Percentiles rank a stretch among this genome's conserved stretches.
These are phyloP conservation scores for Lantana camara DNA, from an alignment of 257 asterid genomes.

Conservation along the genomic window DNA sequence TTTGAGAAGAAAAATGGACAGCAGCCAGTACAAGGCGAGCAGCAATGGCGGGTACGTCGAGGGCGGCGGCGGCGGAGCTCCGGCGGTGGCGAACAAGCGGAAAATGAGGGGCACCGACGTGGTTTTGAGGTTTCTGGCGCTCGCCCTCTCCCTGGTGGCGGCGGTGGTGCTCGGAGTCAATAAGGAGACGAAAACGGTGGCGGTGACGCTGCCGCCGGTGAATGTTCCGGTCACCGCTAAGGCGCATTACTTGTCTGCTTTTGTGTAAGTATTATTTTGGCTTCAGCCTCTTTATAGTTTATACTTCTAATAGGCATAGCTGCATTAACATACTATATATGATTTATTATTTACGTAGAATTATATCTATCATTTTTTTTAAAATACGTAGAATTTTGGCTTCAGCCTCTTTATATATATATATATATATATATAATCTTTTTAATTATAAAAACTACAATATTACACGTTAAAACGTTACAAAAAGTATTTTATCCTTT, in stretches of 20 bases:
- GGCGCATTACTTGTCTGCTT: slow-evolving; percentile 64
- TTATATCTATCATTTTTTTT: too few relatives aligned
- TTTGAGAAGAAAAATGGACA: slow-evolving; percentile 32
- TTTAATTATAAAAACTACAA: too few relatives aligned
- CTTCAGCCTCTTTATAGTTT: background rate
- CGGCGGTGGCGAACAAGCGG: slow-evolving; percentile 44
- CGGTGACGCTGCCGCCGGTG: slow-evolving; percentile 57
- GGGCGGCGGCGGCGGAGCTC: too few relatives aligned
- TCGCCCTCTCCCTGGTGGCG: slow-evolving; percentile 47
- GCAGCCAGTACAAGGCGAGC: slow-evolving; percentile 24
- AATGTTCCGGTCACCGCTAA: slow-evolving; percentile 56
- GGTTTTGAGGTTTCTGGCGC: slow-evolving; percentile 54
- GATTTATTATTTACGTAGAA: background rate
- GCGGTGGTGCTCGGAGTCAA: slow-evolving; percentile 60
- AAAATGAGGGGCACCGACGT: slow-evolving; percentile 43
- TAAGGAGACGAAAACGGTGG: slow-evolving; percentile 44
- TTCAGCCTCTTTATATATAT: too few relatives aligned
- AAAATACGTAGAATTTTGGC: background rate
- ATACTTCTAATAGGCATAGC: too few relatives aligned
- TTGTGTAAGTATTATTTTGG: slow-evolving; percentile 61
- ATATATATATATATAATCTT: too few relatives aligned
- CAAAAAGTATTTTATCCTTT: too few relatives aligned
- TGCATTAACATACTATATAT: too few relatives aligned
- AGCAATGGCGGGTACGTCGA: slow-evolving; percentile 26
- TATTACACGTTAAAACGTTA: too few relatives aligned